phyloP scores from a whole-genome alignment of 768 basidiomycete genomes.

The Mycena kentingensis region DNA sequence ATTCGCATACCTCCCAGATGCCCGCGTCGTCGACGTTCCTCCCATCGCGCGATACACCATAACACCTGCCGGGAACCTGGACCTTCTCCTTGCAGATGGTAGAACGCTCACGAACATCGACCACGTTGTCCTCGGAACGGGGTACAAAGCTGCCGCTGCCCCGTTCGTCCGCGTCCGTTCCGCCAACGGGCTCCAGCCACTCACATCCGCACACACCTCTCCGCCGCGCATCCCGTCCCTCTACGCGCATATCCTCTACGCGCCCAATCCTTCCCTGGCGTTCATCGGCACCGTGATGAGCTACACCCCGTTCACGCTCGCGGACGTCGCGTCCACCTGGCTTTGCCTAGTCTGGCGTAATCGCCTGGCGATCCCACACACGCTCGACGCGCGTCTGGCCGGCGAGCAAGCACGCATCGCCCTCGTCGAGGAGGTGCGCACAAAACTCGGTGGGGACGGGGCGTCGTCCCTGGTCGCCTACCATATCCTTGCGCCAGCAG shows the following conservation, averaged over 20 bases:
- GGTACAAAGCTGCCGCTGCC: constrained; percentile 44
- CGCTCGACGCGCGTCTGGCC: constrained; percentile 33
- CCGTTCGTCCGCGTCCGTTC: constrained; percentile 42
- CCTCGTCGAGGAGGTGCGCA: constrained; percentile 26
- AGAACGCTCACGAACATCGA: constrained; percentile 43
- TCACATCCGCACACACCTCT: constrained; percentile 29
- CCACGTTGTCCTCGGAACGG: constrained; percentile 47
- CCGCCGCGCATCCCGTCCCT: constrained; percentile 46
- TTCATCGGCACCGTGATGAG: constrained; percentile 47
- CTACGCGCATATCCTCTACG: constrained; percentile 49
- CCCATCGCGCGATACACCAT: constrained; percentile 39
- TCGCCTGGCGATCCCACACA: constrained; percentile 35
- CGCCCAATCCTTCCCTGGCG: constrained; percentile 46
- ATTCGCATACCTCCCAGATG: constrained; percentile 44
- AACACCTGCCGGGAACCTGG: constrained; percentile 29
- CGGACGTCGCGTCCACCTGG: constrained; percentile 53
- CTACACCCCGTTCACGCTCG: constrained; percentile 50
- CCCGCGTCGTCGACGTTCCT: constrained; percentile 45
- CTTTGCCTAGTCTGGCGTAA: constrained; percentile 45
- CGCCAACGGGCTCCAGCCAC: constrained; percentile 23
- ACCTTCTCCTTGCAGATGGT: constrained; percentile 40
- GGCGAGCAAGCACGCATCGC: constrained; percentile 41
- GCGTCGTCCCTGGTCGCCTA: constrained; percentile 39
- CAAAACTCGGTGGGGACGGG: constrained; percentile 24
- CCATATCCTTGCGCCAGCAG: constrained; percentile 35